Conservation (phyloP, 1,284 basidiomycete species). For the Leccinum cinnamomeum region DNA sequence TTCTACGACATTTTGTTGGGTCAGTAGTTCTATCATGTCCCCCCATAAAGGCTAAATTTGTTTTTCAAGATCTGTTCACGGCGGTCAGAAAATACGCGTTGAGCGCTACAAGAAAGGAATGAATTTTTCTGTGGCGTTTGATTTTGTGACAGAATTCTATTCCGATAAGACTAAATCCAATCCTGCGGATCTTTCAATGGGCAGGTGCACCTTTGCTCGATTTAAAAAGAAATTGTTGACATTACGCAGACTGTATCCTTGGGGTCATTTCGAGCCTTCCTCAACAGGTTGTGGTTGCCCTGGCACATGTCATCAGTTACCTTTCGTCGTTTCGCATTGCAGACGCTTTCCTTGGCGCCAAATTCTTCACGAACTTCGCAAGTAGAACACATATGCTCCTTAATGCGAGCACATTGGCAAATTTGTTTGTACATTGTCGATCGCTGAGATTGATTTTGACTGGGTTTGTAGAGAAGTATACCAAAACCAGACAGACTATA, state of each 20-base stretch:
- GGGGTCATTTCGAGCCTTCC: slow-evolving; percentile 74
- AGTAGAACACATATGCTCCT: slow-evolving; percentile 85
- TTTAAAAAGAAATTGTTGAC: background rate
- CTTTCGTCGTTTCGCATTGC: slow-evolving; percentile 77
- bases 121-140: slow-evolving; percentile 73
- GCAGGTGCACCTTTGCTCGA: slow-evolving; percentile 30
- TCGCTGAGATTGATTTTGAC: slow-evolving; percentile 8
- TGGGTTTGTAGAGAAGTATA: slow-evolving; percentile 74
- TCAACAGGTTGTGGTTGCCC: slow-evolving; percentile 67
- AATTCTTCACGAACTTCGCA: slow-evolving; percentile 80
- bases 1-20: slow-evolving; percentile 70
- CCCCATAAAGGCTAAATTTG: slow-evolving; percentile 12
- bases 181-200: slow-evolving; percentile 51
- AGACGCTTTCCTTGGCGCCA: slow-evolving; percentile 70
- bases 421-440: slow-evolving; percentile 52
- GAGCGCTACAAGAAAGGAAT: slow-evolving; percentile 64
- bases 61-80: slow-evolving; percentile 41
- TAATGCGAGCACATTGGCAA: slow-evolving; percentile 84
- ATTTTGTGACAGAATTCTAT: slow-evolving; percentile 74
- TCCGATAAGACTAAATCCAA: slow-evolving; percentile 47
- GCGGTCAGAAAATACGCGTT: slow-evolving; percentile 52
- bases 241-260: slow-evolving; percentile 50
- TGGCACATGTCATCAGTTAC: slow-evolving; percentile 79
- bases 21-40: slow-evolving; percentile 34
- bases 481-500: slow-evolving; percentile 82